Base-by-base conservation (phyloP, 768 basidiomycete species). In the Boletales sp. region DNA sequence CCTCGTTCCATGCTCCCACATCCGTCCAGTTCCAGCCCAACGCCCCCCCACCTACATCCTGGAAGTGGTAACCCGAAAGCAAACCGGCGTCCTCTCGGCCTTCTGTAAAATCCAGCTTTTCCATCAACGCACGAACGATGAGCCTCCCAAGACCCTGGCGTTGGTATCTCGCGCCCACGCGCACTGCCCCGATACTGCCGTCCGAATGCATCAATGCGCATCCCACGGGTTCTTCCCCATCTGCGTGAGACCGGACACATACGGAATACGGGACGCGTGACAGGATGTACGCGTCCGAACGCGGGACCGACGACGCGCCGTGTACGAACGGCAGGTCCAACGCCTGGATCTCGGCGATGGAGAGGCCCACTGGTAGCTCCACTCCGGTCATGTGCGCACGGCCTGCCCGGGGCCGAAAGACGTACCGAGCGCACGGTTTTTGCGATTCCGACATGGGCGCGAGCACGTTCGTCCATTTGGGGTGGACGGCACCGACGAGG, bases 11-110 rank as follows among this genome's bases (percentile, higher is more conserved):
- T 4, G 6, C 24, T 12, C 29, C 51, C 4, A 42, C 36, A n/a
- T 65, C 57, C 21, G 45, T 38, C 63, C 62, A 64, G 21, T 57
- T 55, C 62, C 60, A 65, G 4, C 57, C 52, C 0, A 62, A 34
- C 1, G 59, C 62, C 11, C 62, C 63, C 12, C 62, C 55, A 12
- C 54, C 48, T 4, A 54, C 38, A 51, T 65, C 60, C 11, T 18
- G 47, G 50, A 14, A 21, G 13, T 52, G 9, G 24, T 29, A 39
- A 8, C 44, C 53, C 38, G 43, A 10, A 24, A n/a, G 12, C 32
- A 30, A 11, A 8, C 19, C 39, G 12, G 14, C 1, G 17, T 34
- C 36, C 27, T 35, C 19, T 1, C 17, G 45, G 31, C 19, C 41
- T 40, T 21, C 18, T 13, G 47, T 40, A 15, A 55, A 48, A 32